These are phyloP conservation scores for Nicotiana paniculata DNA, from an alignment of 257 asterid species.

Conservation along the genomic window DNA sequence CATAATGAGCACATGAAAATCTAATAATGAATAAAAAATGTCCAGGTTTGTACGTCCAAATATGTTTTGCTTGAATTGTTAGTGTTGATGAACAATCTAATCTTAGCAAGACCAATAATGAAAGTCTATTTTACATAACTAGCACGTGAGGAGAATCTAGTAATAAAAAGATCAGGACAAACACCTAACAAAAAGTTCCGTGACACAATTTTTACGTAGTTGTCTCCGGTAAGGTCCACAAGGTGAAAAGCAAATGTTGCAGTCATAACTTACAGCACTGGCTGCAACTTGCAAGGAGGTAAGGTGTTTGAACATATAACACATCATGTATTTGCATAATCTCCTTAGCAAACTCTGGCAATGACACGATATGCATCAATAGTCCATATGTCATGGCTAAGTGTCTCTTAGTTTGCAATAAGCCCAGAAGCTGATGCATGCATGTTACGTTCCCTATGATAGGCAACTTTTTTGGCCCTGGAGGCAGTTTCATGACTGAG, in stretches of 20 bases:
- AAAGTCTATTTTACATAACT: too few relatives aligned
- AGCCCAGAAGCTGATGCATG: slow-evolving; percentile 25
- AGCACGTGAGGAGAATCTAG: too few relatives aligned
- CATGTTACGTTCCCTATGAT: slow-evolving; percentile 16
- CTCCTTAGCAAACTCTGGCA: slow-evolving; percentile 23
- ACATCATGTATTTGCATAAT: slow-evolving; percentile 31
- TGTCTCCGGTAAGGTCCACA: slow-evolving; percentile 39
- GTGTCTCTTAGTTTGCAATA: slow-evolving; percentile 15
- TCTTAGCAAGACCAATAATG: too few relatives aligned
- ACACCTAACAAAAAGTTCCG: slow-evolving; percentile 17
- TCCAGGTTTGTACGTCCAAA: too few relatives aligned
- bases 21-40: too few relatives aligned
- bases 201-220: slow-evolving; percentile 28
- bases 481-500: slow-evolving; percentile 14
- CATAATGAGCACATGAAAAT: too few relatives aligned
- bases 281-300: neutral
- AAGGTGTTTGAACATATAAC: slow-evolving; percentile 29
- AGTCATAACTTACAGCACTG: slow-evolving; percentile 15
- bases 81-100: too few relatives aligned
- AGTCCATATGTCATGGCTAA: slow-evolving; percentile 31
- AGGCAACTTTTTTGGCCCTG: slow-evolving; percentile 30
- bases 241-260: slow-evolving; percentile 18
- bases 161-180: too few relatives aligned
- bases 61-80: too few relatives aligned
- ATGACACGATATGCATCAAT: slow-evolving; percentile 31